These are phyloP conservation scores for Gracilaria vermiculophylla DNA, from an alignment of 23 red algal genomes.

Conservation along the genomic window DNA sequence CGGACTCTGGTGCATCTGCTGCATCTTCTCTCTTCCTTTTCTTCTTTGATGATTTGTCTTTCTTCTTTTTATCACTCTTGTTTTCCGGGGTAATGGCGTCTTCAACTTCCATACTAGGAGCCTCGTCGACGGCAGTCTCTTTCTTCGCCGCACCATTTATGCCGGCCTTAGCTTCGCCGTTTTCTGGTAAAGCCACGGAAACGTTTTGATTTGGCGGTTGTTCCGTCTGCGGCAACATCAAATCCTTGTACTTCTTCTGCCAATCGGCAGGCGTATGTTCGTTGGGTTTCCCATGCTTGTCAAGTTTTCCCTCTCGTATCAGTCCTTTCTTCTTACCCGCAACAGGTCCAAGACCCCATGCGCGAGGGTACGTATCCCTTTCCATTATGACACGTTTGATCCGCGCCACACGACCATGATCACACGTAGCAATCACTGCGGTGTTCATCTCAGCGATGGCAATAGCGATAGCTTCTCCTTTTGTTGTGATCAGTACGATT, in stretches of 20 bases:
- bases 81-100: neutral
- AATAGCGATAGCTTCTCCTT: constrained; percentile 94
- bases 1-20: neutral
- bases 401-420: constrained; percentile 94
- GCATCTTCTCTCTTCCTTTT: constrained; percentile 24
- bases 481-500: constrained; percentile 93
- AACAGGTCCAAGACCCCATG: constrained; percentile 95
- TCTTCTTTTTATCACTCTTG: constrained; percentile 23
- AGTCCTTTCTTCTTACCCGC: constrained; percentile 97
- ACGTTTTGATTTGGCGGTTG: neutral
- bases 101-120: constrained; percentile 17
- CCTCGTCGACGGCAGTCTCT: neutral
- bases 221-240: neutral
- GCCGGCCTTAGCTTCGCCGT: neutral
- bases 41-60: constrained; percentile 41
- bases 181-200: neutral
- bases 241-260: neutral
- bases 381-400: constrained; percentile 99
- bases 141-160: neutral
- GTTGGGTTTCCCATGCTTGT: constrained; percentile 95
- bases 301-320: constrained; percentile 78
- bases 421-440: constrained; percentile 90
- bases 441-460: constrained; percentile 97
- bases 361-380: constrained; percentile 90
- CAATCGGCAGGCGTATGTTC: constrained; percentile 79